Evolutionary conservation across 2,329 filamentous ascomycete species (phyloP).

Genomic region (Penicillium sclerotigenum): DNA sequence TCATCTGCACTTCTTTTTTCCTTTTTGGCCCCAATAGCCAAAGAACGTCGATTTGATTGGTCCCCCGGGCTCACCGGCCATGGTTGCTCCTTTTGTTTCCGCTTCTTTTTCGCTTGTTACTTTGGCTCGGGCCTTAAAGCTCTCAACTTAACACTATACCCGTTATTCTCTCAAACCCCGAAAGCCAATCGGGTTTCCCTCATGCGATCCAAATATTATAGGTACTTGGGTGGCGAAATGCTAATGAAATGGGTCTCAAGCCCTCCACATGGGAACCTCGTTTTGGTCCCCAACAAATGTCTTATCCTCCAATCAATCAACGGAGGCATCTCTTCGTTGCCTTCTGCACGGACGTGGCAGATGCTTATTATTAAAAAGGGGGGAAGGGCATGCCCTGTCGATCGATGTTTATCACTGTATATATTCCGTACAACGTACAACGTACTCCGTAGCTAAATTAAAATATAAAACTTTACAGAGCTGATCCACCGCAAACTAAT

Average conservation of each 20-base stretch:
- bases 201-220: neutral
- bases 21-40: slow-evolving; percentile 2
- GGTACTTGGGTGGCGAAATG: neutral
- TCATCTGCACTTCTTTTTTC: slow-evolving; percentile 3
- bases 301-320: slow-evolving; percentile 3
- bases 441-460: neutral
- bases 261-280: slow-evolving; percentile 1
- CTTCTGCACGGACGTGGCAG: slow-evolving; percentile 12
- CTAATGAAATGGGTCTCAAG: neutral
- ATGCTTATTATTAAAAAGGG: slow-evolving; percentile 2
- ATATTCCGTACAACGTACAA: neutral
- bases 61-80: neutral
- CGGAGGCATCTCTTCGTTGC: neutral
- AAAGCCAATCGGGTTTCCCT: slow-evolving; percentile 11
- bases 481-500: slow-evolving; percentile 4
- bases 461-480: neutral
- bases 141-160: neutral
- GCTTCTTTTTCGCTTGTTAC: neutral
- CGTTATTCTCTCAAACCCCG: neutral
- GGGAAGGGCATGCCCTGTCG: slow-evolving; percentile 11
- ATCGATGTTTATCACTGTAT: slow-evolving; percentile 4
- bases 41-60: neutral
- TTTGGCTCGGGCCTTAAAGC: neutral
- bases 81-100: neutral
- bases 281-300: neutral